Conservation (phyloP, 192 early-diverging fungal genomes). For the Lobosporangium transversale region DNA sequence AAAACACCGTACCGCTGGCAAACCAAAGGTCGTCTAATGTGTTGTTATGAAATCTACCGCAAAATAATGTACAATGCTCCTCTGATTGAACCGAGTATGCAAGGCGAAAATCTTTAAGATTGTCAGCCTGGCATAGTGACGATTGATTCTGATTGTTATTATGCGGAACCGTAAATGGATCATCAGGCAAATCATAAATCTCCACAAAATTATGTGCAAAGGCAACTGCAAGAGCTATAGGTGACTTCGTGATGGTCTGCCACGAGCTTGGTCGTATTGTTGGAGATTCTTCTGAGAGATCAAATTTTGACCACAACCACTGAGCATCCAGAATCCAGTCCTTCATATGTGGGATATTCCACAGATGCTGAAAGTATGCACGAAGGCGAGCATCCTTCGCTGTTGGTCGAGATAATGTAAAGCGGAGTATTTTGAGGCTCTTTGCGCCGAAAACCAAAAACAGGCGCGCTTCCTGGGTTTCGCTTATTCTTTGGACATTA, state of each 20-base stretch:
- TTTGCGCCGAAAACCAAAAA: constrained; percentile 54
- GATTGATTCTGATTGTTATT: neutral
- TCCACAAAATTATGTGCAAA: constrained; percentile 81
- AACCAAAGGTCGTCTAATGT: constrained; percentile 60
- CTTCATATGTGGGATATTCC: constrained; percentile 55
- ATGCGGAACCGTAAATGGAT: constrained; percentile 12
- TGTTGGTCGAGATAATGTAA: constrained; percentile 6
- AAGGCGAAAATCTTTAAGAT: constrained; percentile 8
- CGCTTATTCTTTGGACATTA: constrained; percentile 26
- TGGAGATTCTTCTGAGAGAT: constrained; percentile 21
- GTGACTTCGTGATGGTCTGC: constrained; percentile 10
- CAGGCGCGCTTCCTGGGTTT: constrained; percentile 23
- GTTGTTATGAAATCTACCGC: constrained; percentile 75
- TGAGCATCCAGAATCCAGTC: constrained; percentile 87
- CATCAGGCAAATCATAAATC: constrained; percentile 57
- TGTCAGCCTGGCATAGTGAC: constrained; percentile 5
- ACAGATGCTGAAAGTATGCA: constrained; percentile 27
- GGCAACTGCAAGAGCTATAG: constrained; percentile 66
- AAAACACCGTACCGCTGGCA: constrained; percentile 87
- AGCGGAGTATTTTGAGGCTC: constrained; percentile 38
- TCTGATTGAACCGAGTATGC: constrained; percentile 65
- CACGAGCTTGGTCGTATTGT: constrained; percentile 27
- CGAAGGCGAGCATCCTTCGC: neutral
- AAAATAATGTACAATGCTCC: constrained; percentile 78
- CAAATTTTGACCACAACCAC: constrained; percentile 64